Base-by-base conservation (phyloP, 2,329 filamentous ascomycete species). In the Ophiocordyceps robertsii region DNA sequence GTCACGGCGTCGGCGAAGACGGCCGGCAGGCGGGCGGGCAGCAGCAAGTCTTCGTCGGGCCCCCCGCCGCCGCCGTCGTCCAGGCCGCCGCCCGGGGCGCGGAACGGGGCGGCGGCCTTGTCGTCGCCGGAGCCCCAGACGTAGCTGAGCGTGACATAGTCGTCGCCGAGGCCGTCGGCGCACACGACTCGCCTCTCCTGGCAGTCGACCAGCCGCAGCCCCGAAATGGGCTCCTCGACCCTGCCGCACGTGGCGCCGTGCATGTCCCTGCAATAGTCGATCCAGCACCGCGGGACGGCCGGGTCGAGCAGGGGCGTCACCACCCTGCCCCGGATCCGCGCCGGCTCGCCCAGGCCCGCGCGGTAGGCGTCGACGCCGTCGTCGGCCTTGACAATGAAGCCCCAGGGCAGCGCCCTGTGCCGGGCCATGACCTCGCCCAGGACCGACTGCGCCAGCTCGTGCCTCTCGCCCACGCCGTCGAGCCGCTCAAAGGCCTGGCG, bases 71-170 rank as follows among this genome's bases (percentile, higher is more conserved):
- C 38, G 21, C 40, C 14, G 31, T 29, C 24, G 49, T 45, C 6
- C 24, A 27, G 24, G 6, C 3, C 24, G 3, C 24, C 24, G 24
- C 6, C 24, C 7, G 24, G 24, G 6, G 24, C 24, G 24, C 24
- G 24, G 24, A 27, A 27, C 24, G 24, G 24, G 24, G 24, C 24
- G 24, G 3, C 9, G 41, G 47, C 40, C 38, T 52, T 47, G 4
- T 51, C 46, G 2, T 48, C 47, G 16, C 46, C 42, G 12, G 47
- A 47, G 31, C 56, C 54, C 44, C 54, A 55, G 17, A 55, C 59
- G 44, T 65, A 64, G 47, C 62, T 64, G 29, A 65, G 51, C 3
- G 62, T 56, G 14, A 58, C 53, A 38, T 64, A 65, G 16, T 56
- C 51, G 13, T 38, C 43, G 13, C 49, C 48, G 4, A 57, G 39